Evolutionary conservation across 1,139 yeast species (phyloP).

Genomic region (Zygosaccharomyces sapae): DNA sequence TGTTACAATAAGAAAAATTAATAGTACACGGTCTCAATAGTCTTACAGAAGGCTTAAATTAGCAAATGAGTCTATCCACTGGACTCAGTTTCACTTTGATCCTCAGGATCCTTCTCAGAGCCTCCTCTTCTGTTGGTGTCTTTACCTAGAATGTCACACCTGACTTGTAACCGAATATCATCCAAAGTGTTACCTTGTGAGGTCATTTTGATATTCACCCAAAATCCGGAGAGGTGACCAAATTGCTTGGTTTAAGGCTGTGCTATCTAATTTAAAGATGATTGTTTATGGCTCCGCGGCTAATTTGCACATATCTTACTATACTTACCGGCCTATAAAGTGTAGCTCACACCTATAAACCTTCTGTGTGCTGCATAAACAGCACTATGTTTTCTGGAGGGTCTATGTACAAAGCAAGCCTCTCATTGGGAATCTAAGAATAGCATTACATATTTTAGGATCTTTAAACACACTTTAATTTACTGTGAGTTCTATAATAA

Average conservation of each 20-base stretch:
- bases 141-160: not conserved
- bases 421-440: not conserved
- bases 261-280: not conserved
- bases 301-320: not conserved
- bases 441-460: not conserved
- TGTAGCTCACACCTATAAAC: not conserved
- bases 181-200: not conserved
- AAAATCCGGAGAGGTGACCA: not conserved
- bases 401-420: not conserved
- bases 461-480: not conserved
- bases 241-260: not conserved
- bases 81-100: not conserved
- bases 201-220: not conserved
- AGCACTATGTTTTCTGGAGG: not conserved
- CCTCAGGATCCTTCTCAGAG: not conserved
- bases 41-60: not conserved
- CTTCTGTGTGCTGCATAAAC: not conserved
- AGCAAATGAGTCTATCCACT: not conserved
- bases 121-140: not conserved
- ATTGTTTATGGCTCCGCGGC: not conserved
- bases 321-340: not conserved
- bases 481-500: not conserved
- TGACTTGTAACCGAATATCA: not conserved
- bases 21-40: not conserved
- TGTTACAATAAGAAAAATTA: not conserved